Conservation (phyloP, 2,329 filamentous ascomycete genomes). For the Celoporthe dispersa region DNA sequence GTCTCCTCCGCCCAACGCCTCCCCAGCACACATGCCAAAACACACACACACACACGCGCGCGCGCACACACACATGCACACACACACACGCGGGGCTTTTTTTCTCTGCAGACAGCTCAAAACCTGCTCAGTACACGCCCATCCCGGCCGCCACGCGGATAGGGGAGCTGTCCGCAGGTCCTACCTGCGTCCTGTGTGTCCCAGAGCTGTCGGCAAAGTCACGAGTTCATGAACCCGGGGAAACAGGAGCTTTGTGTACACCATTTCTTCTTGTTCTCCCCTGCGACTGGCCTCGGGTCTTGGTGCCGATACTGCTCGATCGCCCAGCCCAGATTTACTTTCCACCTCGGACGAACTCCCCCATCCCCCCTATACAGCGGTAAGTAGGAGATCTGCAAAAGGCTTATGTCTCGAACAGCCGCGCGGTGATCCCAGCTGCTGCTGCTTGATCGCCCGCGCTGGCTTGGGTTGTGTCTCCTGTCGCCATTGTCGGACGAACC, state of each 20-base stretch:
- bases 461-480: neutral
- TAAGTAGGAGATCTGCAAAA: neutral
- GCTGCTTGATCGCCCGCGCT: neutral
- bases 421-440: neutral
- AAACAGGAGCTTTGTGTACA: neutral
- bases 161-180: neutral
- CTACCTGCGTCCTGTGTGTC: neutral
- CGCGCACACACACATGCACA: neutral
- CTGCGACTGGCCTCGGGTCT: neutral
- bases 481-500: neutral
- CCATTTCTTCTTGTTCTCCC: neutral
- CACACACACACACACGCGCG: neutral
- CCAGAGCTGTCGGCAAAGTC: neutral
- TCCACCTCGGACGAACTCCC: conserved; percentile 2
- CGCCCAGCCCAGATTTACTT: neutral
- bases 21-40: neutral
- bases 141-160: neutral
- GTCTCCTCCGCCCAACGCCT: neutral
- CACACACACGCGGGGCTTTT: too few relatives aligned
- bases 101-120: neutral
- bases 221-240: too few relatives aligned
- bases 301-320: neutral
- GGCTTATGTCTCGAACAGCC: neutral
- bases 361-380: too few relatives aligned
- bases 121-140: neutral